A percentile compares a stretch with the other conserved stretches of the same genome.
phyloP scores from a whole-genome alignment of 139 green algal genomes.

The Closterium sp. region DNA sequence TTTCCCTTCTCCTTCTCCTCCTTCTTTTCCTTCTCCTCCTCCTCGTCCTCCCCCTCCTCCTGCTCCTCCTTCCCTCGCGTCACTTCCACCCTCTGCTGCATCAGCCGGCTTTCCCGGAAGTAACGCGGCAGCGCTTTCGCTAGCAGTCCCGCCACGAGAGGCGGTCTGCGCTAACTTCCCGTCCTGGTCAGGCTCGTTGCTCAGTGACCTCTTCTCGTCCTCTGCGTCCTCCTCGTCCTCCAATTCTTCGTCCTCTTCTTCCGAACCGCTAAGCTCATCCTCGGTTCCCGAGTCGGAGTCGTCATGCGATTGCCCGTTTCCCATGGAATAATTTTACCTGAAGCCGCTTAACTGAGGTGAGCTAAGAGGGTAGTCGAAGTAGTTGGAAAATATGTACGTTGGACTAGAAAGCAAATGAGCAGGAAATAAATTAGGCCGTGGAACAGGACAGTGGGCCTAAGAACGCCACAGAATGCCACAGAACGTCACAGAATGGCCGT shows the following conservation, averaged over 20 bases:
- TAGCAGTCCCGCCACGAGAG: too few species aligned
- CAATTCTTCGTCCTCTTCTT: background rate
- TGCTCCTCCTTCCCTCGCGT: background rate
- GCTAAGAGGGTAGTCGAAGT: background rate
- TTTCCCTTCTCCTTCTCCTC: background rate
- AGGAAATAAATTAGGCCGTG: background rate
- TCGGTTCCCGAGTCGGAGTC: background rate
- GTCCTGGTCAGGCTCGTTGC: background rate
- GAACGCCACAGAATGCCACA: too few species aligned
- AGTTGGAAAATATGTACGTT: background rate
- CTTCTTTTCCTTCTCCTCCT: background rate
- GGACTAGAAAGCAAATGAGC: background rate
- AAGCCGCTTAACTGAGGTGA: background rate
- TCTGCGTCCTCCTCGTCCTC: background rate
- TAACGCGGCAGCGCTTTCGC: too few species aligned
- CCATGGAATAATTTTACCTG: background rate
- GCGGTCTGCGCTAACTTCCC: too few species aligned
- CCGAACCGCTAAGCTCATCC: background rate
- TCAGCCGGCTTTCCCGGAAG: background rate
- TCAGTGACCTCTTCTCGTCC: background rate
- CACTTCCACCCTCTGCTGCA: background rate
- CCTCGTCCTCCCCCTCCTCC: background rate
- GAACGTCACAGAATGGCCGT: too few species aligned
- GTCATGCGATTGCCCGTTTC: background rate
- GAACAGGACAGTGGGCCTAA: background rate